Evolutionary conservation across 495 filamentous ascomycete genomes (phyloP).

Genomic region (Penicillium canescens): DNA sequence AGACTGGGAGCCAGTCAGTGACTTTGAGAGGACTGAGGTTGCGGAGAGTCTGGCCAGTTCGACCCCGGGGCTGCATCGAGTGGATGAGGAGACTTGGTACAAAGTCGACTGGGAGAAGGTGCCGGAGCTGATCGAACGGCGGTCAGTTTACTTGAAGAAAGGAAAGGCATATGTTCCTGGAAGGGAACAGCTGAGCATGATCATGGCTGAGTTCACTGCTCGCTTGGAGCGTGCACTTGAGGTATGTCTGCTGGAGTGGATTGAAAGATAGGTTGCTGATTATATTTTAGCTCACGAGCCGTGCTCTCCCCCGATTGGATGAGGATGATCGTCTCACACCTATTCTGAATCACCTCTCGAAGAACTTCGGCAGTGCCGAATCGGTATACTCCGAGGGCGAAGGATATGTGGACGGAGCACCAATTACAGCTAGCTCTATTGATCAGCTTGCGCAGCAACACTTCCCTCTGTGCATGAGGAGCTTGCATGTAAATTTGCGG

Average conservation of each 20-base stretch:
- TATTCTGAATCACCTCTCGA: slow-evolving; percentile 87
- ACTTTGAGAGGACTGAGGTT: slow-evolving; percentile 68
- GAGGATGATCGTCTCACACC: slow-evolving; percentile 95
- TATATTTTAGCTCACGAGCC: slow-evolving; percentile 67
- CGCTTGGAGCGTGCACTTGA: slow-evolving; percentile 79
- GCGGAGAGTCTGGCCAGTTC: slow-evolving; percentile 53
- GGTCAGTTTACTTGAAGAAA: slow-evolving; percentile 71
- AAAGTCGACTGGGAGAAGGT: slow-evolving; percentile 95
- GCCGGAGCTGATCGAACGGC: slow-evolving; percentile 80
- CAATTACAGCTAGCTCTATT: slow-evolving; percentile 75
- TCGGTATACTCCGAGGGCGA: slow-evolving; percentile 67
- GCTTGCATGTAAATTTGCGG: slow-evolving; percentile 79
- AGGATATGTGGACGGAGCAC: slow-evolving; percentile 59
- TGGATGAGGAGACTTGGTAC: slow-evolving; percentile 84
- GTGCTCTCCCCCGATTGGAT: slow-evolving; percentile 87
- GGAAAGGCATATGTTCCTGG: slow-evolving; percentile 93
- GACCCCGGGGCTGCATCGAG: slow-evolving; percentile 51
- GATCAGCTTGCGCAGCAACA: slow-evolving; percentile 81
- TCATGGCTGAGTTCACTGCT: slow-evolving; percentile 80
- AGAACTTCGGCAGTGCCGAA: slow-evolving; percentile 90
- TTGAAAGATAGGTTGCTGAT: neutral
- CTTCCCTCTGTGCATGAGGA: slow-evolving; percentile 94
- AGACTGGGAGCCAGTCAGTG: slow-evolving; percentile 77
- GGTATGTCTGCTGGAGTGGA: slow-evolving; percentile 44
- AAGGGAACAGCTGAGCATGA: slow-evolving; percentile 81